Evolutionary conservation across 2,329 filamentous ascomycete genomes (phyloP), one percentile per base, ranked within the genome.

Genomic region (Diaporthe nobilis): DNA sequence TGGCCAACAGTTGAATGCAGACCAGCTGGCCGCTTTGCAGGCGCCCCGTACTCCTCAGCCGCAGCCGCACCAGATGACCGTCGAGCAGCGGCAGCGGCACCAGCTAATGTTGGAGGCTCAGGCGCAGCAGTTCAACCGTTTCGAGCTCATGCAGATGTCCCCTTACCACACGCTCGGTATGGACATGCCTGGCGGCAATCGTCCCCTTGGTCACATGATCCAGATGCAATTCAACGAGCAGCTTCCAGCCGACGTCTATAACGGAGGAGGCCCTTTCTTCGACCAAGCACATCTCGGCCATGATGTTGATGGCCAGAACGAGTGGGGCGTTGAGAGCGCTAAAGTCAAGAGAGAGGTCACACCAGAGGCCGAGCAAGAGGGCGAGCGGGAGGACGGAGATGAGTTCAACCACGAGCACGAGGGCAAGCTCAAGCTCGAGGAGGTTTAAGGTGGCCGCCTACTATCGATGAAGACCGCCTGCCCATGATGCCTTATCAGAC

Each of bases 201-300:
- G 55, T 9, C 51, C 49, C 17, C 28, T 39, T 61, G 44, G 53
- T 13, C 12, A 42, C 61, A 28, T 58, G 42, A 6, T 20, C 20
- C 65, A 47, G 15, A 20, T 37, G 57, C 55, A 55, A 39, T 25
- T 72, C 15, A 51, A 42, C 28, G 67, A 75, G n/a, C 67, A 71
- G 25, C 37, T 49, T 20, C 68, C 67, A 34, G 57, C n/a, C 2
- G n/a, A 31, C n/a, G 13, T 13, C 15, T 70, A 42, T 20, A 13
- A 31, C 17, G 49, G 49, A 6, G n/a, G 25, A 13, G n/a, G 25
- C n/a, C 10, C n/a, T 22, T 31, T 31, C 15, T 70, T 68, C 65
- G 47, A 39, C 22, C 65, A 68, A 39, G 13, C 49, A 42, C 65
- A 42, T 9, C 25, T 55, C 2, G 25, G 63, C 31, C 22, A 55